Evolutionary conservation across 768 basidiomycete species (phyloP).

Genomic region (Naganishia friedmannii): DNA sequence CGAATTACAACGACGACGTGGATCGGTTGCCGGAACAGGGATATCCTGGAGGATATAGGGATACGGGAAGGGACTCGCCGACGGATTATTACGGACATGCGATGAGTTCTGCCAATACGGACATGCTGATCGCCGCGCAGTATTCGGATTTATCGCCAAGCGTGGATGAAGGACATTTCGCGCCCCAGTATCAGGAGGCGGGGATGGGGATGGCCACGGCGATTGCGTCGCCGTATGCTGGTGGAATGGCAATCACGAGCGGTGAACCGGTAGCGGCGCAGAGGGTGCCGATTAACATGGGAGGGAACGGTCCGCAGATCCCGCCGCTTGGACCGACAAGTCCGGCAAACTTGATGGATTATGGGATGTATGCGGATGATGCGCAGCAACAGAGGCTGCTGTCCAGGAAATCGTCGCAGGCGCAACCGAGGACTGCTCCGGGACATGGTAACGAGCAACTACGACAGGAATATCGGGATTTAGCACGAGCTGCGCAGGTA

Average conservation of each 20-base stretch:
- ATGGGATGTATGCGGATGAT: constrained; percentile 17
- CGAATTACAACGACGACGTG: constrained; percentile 10
- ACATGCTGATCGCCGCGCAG: constrained; percentile 17
- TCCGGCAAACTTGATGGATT: background rate
- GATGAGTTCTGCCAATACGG: constrained; percentile 10
- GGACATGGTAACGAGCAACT: constrained; percentile 6
- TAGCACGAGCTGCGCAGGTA: constrained; percentile 25
- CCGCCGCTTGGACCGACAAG: constrained; percentile 2
- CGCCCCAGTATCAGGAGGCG: background rate
- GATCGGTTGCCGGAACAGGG: background rate
- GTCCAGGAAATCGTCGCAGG: constrained; percentile 20
- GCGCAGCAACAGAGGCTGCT: background rate
- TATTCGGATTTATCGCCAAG: constrained; percentile 18
- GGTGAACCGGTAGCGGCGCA: constrained; percentile 4
- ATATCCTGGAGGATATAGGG: background rate
- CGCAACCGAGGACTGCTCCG: constrained; percentile 8
- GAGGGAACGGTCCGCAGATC: constrained; percentile 12
- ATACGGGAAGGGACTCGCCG: constrained; percentile 16
- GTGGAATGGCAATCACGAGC: constrained; percentile 13
- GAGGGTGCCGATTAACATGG: constrained; percentile 1
- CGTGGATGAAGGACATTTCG: constrained; percentile 17
- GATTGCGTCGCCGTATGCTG: constrained; percentile 13
- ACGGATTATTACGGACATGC: constrained; percentile 31
- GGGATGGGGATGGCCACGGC: background rate
- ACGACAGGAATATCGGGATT: constrained; percentile 24